Evolutionary conservation across 805 yeast genomes (phyloP).

Genomic region (Ogataea minuta): DNA sequence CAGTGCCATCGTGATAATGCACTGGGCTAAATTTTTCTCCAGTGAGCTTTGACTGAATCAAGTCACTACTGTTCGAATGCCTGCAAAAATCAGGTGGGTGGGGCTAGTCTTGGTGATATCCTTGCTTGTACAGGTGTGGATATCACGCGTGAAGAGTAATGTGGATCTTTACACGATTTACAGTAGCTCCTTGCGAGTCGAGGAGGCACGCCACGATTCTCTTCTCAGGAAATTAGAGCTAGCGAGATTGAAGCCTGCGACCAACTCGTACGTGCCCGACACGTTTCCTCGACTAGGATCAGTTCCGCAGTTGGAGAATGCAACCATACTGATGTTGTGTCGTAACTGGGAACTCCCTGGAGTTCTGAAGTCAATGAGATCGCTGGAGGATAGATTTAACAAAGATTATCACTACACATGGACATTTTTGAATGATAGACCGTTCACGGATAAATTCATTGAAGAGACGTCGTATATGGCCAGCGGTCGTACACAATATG

Average conservation of each 20-base stretch:
- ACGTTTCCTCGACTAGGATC: slow-evolving; percentile 23
- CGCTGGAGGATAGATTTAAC: slow-evolving; percentile 75
- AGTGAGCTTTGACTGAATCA: slow-evolving; percentile 1
- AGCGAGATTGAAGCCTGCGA: slow-evolving; percentile 35
- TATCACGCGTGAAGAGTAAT: background rate
- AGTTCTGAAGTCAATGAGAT: slow-evolving; percentile 73
- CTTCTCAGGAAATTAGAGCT: slow-evolving; percentile 11
- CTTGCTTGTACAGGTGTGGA: slow-evolving; percentile 1
- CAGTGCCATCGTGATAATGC: slow-evolving; percentile 1
- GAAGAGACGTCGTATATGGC: slow-evolving; percentile 60
- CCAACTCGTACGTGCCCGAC: slow-evolving; percentile 38
- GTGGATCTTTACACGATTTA: slow-evolving; percentile 14
- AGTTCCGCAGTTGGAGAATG: slow-evolving; percentile 58
- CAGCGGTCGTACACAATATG: slow-evolving; percentile 66
- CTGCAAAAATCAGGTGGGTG: background rate
- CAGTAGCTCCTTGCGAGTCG: slow-evolving; percentile 11
- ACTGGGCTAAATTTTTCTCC: background rate
- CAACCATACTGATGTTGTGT: slow-evolving; percentile 84
- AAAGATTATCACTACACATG: slow-evolving; percentile 65
- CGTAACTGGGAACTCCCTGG: slow-evolving; percentile 76
- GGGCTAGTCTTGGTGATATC: background rate
- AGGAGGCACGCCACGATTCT: slow-evolving; percentile 13
- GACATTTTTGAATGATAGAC: slow-evolving; percentile 76
- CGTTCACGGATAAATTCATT: slow-evolving; percentile 61
- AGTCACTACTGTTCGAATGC: no score